Evolutionary conservation across 805 yeast genomes (phyloP).

Genomic region (Pachysolen tannophilus): DNA sequence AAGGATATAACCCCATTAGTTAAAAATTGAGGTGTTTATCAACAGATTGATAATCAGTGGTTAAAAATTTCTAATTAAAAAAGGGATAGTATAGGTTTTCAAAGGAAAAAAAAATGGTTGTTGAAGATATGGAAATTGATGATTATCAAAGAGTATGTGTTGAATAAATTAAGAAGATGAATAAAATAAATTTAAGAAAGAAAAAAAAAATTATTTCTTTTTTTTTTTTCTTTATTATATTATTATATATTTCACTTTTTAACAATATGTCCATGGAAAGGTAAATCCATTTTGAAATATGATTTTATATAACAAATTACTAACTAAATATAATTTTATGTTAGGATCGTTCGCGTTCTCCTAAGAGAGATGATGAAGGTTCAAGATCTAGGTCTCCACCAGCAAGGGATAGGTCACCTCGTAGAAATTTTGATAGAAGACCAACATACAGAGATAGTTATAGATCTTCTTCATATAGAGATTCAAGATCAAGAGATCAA

Average conservation of each 20-base stretch:
- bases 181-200: not conserved
- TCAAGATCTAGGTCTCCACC: conserved; percentile 3
- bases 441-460: conserved; percentile 21
- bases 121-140: conserved; percentile 54
- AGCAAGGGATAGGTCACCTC: conserved; percentile 23
- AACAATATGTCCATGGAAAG: too few species aligned
- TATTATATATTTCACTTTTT: too few species aligned
- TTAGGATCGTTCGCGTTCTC: conserved; percentile 2
- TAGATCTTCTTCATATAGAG: conserved; percentile 19
- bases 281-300: too few species aligned
- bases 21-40: too few species aligned
- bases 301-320: too few species aligned
- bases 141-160: conserved; percentile 41
- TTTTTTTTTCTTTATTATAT: too few species aligned
- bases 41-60: too few species aligned
- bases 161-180: conserved; percentile 1
- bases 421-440: conserved; percentile 19
- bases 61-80: not conserved
- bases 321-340: too few species aligned
- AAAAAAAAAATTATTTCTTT: not conserved
- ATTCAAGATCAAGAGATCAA: conserved; percentile 11
- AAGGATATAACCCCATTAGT: too few species aligned
- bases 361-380: not conserved
- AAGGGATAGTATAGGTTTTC: not conserved
- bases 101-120: conserved; percentile 5